phyloP scores from a whole-genome alignment of 2,329 filamentous ascomycete genomes.

The Pseudocercospora ulei region DNA sequence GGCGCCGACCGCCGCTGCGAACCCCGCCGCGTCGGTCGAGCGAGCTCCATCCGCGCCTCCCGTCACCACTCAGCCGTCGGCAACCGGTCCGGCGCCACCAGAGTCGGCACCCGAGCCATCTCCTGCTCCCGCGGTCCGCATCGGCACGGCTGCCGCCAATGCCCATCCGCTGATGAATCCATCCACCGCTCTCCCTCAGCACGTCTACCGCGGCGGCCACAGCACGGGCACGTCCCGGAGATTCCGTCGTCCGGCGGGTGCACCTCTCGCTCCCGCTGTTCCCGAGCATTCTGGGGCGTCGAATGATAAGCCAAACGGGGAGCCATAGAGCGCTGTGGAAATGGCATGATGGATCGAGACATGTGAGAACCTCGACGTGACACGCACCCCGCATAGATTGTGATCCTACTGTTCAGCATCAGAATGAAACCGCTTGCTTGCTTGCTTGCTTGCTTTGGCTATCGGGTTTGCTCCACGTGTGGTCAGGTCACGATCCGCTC shows the following conservation, averaged over 20 bases:
- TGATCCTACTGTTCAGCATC: too few relatives aligned
- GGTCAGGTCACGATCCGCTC: too few relatives aligned
- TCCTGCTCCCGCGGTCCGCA: slow-evolving; percentile 2
- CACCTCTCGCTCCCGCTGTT: not conserved
- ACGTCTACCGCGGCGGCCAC: slow-evolving; percentile 10
- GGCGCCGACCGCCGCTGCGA: slow-evolving; percentile 3
- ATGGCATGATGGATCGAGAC: not conserved
- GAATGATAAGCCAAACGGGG: slow-evolving; percentile 3
- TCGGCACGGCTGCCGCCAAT: slow-evolving; percentile 1
- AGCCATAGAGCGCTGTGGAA: slow-evolving; percentile 1
- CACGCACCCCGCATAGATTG: too few relatives aligned
- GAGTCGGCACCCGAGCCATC: not conserved
- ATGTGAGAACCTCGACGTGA: not conserved
- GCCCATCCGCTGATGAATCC: slow-evolving; percentile 16
- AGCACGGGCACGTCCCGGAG: not conserved
- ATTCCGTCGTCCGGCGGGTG: not conserved
- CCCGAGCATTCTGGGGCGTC: slow-evolving; percentile 1
- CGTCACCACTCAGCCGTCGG: too few relatives aligned
- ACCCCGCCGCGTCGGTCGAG: not conserved
- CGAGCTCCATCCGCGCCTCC: not conserved
- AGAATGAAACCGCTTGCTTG: too few relatives aligned
- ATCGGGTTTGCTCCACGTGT: too few relatives aligned
- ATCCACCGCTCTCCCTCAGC: slow-evolving; percentile 9
- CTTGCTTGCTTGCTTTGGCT: too few relatives aligned
- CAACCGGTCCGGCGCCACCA: not conserved